Base-by-base conservation (phyloP, 371 early-diverging fungal genomes). In the Mortierella sp. region DNA sequence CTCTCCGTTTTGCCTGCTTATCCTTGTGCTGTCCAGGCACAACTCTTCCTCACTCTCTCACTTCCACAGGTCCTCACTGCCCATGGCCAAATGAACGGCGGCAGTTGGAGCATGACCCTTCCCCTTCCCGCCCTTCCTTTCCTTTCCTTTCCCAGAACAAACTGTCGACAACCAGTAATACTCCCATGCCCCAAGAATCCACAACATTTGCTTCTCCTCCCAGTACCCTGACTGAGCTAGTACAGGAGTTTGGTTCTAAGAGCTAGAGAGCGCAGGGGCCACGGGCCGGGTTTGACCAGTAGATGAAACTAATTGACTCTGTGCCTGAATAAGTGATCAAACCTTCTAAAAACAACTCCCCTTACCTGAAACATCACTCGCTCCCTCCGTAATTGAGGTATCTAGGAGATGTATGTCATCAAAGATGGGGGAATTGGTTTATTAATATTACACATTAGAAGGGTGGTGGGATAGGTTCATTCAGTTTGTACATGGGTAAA, bases 371-470 rank as follows among this genome's bases (percentile, higher is more conserved):
- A 63, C 65, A 34, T 34, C 21, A 21, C 5, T 21, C 34, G 8
- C 34, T 31, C 3, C n/a, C 6, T n/a, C 55, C 24, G 10, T 55
- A n/a, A n/a, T 55, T 24, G n/a, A 54, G 24, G 54, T 38, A 5
- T 38, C 42, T 38, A 38, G 21, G 24, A 54, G 24, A 3, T 8
- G n/a, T 2, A 55, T 55, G n/a, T n/a, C n/a, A n/a, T n/a, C n/a
- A n/a, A n/a, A n/a, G n/a, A n/a, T n/a, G n/a, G 13, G 10, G 26
- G 28, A 10, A n/a, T 11, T 1, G 58, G 26, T 58, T 58, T 58
- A 60, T 60, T 60, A 57, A 26, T 26, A 60, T 28, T 60, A 63
- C 63, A 63, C 63, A 63, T 63, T 63, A 63, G 58, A 24, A 8
- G 55, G 63, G 31, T 58, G 34, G 38, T 6, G 50, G 50, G 16